phyloP scores from a whole-genome alignment of 73 alveolate genomes.

The Durusdinium trenchii region DNA sequence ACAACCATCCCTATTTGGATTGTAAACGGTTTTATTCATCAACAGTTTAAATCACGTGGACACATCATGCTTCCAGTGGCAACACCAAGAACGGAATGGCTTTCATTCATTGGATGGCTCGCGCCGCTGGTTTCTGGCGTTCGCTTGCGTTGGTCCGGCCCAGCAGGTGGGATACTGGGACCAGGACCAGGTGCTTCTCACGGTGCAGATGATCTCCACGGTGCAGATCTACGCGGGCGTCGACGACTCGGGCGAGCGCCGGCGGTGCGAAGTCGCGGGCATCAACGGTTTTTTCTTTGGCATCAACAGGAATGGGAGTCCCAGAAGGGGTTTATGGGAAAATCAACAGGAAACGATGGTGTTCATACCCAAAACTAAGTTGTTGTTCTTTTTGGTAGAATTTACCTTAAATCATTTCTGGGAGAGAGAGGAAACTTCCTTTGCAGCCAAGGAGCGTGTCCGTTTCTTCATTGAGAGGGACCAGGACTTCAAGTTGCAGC shows the following conservation, averaged over 20 bases:
- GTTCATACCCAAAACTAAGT: not conserved
- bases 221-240: conserved; percentile 92
- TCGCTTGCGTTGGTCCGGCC: not conserved
- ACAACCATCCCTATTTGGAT: too few species aligned
- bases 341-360: not conserved
- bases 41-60: not conserved
- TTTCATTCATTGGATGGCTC: too few species aligned
- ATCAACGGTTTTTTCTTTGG: not conserved
- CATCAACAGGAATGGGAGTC: not conserved
- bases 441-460: conserved; percentile 35
- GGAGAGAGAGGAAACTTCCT: not conserved
- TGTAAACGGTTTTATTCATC: not conserved
- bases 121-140: too few species aligned
- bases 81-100: too few species aligned
- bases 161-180: conserved; percentile 76
- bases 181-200: conserved; percentile 63
- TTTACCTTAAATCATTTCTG: not conserved
- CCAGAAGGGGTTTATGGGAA: not conserved
- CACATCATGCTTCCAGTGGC: not conserved
- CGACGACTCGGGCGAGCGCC: too few species aligned
- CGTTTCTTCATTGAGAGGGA: conserved; percentile 92
- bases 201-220: conserved; percentile 92
- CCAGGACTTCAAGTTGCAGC: conserved; percentile 72
- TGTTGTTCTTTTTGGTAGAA: not conserved
- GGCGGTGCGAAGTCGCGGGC: not conserved